Conservation (phyloP, 2,329 filamentous ascomycete species). For the Periconia sp. region DNA sequence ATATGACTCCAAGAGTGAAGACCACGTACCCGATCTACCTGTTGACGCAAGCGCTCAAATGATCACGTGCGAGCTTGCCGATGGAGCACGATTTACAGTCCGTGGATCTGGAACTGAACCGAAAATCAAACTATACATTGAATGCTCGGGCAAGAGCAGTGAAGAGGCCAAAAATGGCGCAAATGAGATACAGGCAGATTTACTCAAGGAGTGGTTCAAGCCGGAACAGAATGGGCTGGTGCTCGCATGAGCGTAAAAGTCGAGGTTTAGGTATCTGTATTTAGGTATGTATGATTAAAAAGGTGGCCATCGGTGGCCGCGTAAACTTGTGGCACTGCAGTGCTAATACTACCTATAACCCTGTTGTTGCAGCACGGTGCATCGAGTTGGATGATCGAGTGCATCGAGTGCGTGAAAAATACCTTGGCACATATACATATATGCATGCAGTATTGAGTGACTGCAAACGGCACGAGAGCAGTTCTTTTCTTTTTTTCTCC, state of each 20-base stretch:
- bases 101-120: conserved; percentile 66
- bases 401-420: no score
- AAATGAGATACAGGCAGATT: conserved; percentile 47
- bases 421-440: no score
- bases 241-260: conserved; percentile 25
- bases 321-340: background rate
- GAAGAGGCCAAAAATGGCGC: conserved; percentile 48
- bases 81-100: conserved; percentile 60
- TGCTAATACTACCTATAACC: no score
- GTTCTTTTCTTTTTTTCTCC: no score
- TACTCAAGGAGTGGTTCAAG: conserved; percentile 55
- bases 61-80: conserved; percentile 63
- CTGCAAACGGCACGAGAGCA: no score
- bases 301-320: background rate
- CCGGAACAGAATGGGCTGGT: conserved; percentile 39
- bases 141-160: conserved; percentile 47
- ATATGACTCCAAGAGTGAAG: conserved; percentile 57
- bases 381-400: no score
- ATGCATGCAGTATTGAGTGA: no score
- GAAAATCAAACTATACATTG: conserved; percentile 65
- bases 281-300: no score
- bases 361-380: no score
- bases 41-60: conserved; percentile 62
- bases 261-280: no score
- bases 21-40: conserved; percentile 58